Evolutionary conservation across 768 basidiomycete species (phyloP), one percentile per base, ranked within the genome.

Genomic region (Tephrocybe sp.): DNA sequence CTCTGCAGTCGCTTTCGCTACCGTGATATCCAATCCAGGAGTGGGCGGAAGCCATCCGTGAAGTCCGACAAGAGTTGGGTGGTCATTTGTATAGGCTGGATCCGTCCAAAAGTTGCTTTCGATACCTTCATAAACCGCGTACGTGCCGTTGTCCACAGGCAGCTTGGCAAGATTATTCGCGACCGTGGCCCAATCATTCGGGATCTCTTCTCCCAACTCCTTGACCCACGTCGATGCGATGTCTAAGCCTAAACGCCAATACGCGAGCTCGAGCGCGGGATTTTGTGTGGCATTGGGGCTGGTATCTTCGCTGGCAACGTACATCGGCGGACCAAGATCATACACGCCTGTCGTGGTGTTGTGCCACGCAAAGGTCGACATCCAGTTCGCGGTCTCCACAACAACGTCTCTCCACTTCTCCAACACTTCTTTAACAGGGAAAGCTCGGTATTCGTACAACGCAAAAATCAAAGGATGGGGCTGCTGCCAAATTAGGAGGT

Each of bases 401-500:
- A 83, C 71, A n/a, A 83, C 71, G 28, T 70, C 60, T 48, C 66
- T 68, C 82, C 83, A 85, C 57, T 80, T 78, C 45, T 68, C 57
- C 42, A 82, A 62, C 2, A 74, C 77, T 20, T 54, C 63, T n/a
- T 39, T 48, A 6, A 65, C 68, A 3, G 74, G 66, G 58, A 74
- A 67, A 4, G 73, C 71, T 24, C 79, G 79, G 53, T 79, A 81
- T 52, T 81, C 78, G 68, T 81, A 81, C 54, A 75, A 64, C 1
- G 83, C 81, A 56, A 85, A 82, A 10, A 81, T 66, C 24, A 85
- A 68, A 1, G 82, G 81, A 61, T 84, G 81, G 0, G 76, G 75
- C 60, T 83, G 83, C 58, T 83, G 75, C 81, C 81, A 85, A 49
- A 85, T 79, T 30, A 85, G 71, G 14, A 83, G 72, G 57, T 81